These are phyloP conservation scores for Naganishia antarctica DNA, from an alignment of 768 basidiomycete species.

Conservation along the genomic window DNA sequence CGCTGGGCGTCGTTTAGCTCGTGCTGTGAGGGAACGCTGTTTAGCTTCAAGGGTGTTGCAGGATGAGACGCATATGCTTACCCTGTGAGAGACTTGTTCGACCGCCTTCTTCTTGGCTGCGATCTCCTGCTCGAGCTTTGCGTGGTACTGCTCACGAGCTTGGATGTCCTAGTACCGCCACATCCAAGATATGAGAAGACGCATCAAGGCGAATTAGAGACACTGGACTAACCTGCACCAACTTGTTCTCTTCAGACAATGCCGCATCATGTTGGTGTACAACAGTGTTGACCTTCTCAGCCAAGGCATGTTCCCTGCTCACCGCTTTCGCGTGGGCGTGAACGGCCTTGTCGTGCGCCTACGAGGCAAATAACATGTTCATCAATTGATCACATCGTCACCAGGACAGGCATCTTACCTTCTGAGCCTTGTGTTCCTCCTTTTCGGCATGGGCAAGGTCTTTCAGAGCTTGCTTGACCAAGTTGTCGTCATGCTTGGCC, in stretches of 20 bases:
- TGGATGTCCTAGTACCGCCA: conserved; percentile 29
- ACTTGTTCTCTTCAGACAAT: conserved; percentile 33
- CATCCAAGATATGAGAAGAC: too few relatives aligned
- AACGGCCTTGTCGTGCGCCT: conserved; percentile 55
- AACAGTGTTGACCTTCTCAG: conserved; percentile 57
- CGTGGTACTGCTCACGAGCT: conserved; percentile 21
- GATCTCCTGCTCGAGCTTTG: conserved; percentile 23
- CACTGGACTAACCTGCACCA: conserved; percentile 17
- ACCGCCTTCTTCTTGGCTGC: conserved; percentile 29
- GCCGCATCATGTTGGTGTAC: conserved; percentile 57
- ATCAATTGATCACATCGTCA: conserved; percentile 9
- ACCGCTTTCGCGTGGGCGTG: conserved; percentile 55
- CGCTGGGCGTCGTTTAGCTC: conserved; percentile 23
- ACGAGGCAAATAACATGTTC: conserved; percentile 1
- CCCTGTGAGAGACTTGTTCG: conserved; percentile 24
- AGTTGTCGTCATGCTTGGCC: conserved; percentile 56
- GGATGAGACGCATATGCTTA: neutral
- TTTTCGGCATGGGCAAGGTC: conserved; percentile 59
- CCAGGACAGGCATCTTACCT: conserved; percentile 48
- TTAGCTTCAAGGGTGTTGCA: neutral
- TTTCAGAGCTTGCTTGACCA: conserved; percentile 57
- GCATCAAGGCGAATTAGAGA: neutral
- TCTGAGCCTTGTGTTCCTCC: conserved; percentile 55
- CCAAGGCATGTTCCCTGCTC: conserved; percentile 55
- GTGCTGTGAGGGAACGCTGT: conserved; percentile 12